Base-by-base conservation (phyloP, 164 flowering plant species). In the Houttuynia cordata region DNA sequence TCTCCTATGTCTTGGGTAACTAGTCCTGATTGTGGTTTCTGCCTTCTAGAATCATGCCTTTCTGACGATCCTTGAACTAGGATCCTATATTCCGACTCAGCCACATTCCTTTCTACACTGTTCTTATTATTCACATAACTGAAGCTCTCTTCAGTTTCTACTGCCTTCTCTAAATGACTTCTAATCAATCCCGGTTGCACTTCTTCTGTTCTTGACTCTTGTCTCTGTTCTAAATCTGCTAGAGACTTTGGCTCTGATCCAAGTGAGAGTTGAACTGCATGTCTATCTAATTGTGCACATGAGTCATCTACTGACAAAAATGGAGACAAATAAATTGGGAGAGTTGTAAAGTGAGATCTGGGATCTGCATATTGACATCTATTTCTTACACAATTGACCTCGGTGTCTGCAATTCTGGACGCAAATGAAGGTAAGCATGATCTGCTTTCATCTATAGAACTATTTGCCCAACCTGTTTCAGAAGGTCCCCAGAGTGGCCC, bases 371-470 rank as follows among this genome's bases (percentile, higher is more conserved):
- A 24, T 45, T 63, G 55, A 67, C 62, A 66, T 56, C 25, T 53
- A 56, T 68, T 70, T 23, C 59, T 64, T 3, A 10, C 54, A 63
- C 51, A 57, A 15, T 60, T 39, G 20, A 50, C 57, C 45, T 69
- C 64, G 23, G 20, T 61, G 37, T 68, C 64, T 10, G 65, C n/a
- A 49, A 56, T 50, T 53, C 52, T 56, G 21, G 61, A 52, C 40
- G 57, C 67, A 60, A 30, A 18, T 66, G 70, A 62, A 59, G 56
- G 62, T 40, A 64, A 57, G 47, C 53, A 58, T 30, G 58, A 56
- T 67, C 57, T 68, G 71, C 68, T 67, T 58, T 70, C 76, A 63
- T 68, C 70, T 51, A 47, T 67, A 39, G 57, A 66, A 42, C 52
- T 51, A 24, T 73, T 67, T 18, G 51, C 53, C 61, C 59, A 54